Evolutionary conservation across 768 basidiomycete genomes (phyloP), one percentile per base, ranked within the genome.

Genomic region (Russula griseocarnosa): DNA sequence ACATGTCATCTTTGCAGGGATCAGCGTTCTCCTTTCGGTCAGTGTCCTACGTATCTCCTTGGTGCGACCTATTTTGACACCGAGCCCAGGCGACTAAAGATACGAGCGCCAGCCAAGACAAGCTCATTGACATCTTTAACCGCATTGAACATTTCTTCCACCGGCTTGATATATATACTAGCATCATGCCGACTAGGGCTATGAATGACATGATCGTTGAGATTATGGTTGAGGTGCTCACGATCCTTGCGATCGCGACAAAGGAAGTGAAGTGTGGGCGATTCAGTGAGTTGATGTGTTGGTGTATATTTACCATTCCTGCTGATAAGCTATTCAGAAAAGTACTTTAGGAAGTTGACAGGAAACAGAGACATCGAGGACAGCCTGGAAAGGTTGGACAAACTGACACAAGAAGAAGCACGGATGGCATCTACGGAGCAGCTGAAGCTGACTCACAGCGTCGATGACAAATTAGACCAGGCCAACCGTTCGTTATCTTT

Each of bases 371-470:
- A 38, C 11, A n/a, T 60, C 24, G 36, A 53, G n/a, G 59, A 60
- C 28, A 40, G 36, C 5, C 16, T 60, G 14, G 11, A 18, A n/a
- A 51, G n/a, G 20, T 2, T 60, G 3, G 59, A 60, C 40, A 40
- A 44, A 18, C n/a, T 60, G 20, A 60, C 51, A 14, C 36, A 60
- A 28, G 47, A 60, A 13, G 58, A 60, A n/a, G 50, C 38, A 1
- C 34, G 14, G 7, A 53, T 53, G 51, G 59, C 51, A n/a, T 14
- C 38, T 8, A 51, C 51, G n/a, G 59, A 60, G n/a, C 20, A 14
- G 8, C 47, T 58, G 34, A 50, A 13, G 34, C 30, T 30, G 34
- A 8, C 58, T 1, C 32, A 34, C 34, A 20, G 9, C 18, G 22
- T 47, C 11, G 46, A 22, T 10, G n/a, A 47, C n/a, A 47, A n/a